A percentile compares a stretch with the other conserved stretches of the same genome.
phyloP scores from a whole-genome alignment of 2,329 filamentous ascomycete species.

The Verticillium longisporum region DNA sequence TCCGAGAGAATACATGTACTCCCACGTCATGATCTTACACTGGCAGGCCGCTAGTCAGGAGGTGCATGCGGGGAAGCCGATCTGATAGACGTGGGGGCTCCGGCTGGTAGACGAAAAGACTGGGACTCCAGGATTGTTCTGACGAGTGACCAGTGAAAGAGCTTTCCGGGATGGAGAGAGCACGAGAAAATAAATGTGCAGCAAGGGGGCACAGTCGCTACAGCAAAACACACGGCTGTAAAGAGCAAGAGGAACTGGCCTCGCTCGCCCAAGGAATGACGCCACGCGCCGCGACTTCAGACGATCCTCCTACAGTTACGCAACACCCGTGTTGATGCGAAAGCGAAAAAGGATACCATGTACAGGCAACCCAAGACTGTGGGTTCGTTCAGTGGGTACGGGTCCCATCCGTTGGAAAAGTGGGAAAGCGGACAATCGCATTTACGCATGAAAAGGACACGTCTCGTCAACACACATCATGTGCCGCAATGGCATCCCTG shows the following conservation, averaged over 20 bases:
- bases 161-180: no score
- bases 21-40: no score
- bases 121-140: not conserved
- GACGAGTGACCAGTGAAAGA: not conserved
- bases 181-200: not conserved
- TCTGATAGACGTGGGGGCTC: not conserved
- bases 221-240: not conserved
- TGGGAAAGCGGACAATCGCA: not conserved
- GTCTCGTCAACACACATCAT: slow-evolving; percentile 3
- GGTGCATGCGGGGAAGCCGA: not conserved
- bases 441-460: not conserved
- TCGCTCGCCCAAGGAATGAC: not conserved
- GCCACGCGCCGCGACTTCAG: not conserved
- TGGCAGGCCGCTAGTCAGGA: not conserved
- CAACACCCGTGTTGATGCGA: not conserved
- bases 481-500: not conserved
- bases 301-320: not conserved
- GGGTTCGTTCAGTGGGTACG: not conserved
- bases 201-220: not conserved
- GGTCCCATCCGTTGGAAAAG: not conserved
- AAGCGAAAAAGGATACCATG: not conserved
- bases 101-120: not conserved
- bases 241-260: not conserved
- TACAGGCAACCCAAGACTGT: not conserved
- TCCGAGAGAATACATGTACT: not conserved